phyloP scores from a whole-genome alignment of 2,329 filamentous ascomycete genomes.

The Aureobasidium melanogenum region DNA sequence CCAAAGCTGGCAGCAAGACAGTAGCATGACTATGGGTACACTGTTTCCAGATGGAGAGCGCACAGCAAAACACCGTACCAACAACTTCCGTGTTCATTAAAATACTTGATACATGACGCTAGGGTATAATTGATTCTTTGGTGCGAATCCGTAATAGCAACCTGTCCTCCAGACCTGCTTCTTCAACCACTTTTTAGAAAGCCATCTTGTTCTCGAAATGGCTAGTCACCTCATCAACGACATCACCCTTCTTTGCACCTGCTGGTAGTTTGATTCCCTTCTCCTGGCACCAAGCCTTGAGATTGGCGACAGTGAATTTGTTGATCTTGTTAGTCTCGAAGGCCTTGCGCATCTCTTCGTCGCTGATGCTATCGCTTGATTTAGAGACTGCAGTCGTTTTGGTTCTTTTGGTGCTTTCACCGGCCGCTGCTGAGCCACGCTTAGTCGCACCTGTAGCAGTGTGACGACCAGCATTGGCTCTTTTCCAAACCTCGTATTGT shows the following conservation, averaged over 20 bases:
- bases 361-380: constrained; percentile 28
- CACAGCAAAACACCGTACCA: not conserved
- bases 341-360: constrained; percentile 35
- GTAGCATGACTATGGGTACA: no score
- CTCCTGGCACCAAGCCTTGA: constrained; percentile 24
- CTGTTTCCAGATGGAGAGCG: not conserved
- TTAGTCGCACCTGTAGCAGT: constrained; percentile 39
- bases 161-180: not conserved
- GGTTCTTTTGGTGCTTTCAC: constrained; percentile 34
- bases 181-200: not conserved
- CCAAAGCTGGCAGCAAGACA: no score
- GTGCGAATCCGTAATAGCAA: not conserved
- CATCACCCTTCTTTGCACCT: constrained; percentile 25
- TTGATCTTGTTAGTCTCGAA: constrained; percentile 36
- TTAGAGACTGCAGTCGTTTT: constrained; percentile 29
- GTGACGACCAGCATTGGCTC: constrained; percentile 25
- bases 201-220: constrained; percentile 30
- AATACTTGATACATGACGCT: not conserved
- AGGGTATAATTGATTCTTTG: not conserved
- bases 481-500: constrained; percentile 40
- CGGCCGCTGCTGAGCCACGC: constrained; percentile 25
- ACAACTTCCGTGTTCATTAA: not conserved
- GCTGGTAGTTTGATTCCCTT: constrained; percentile 20
- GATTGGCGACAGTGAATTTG: constrained; percentile 29
- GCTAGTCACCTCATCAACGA: constrained; percentile 26